A percentile compares a stretch with the other conserved stretches of the same genome.
phyloP scores from a whole-genome alignment of 192 early-diverging fungal species.

The Mortierella hygrophila region DNA sequence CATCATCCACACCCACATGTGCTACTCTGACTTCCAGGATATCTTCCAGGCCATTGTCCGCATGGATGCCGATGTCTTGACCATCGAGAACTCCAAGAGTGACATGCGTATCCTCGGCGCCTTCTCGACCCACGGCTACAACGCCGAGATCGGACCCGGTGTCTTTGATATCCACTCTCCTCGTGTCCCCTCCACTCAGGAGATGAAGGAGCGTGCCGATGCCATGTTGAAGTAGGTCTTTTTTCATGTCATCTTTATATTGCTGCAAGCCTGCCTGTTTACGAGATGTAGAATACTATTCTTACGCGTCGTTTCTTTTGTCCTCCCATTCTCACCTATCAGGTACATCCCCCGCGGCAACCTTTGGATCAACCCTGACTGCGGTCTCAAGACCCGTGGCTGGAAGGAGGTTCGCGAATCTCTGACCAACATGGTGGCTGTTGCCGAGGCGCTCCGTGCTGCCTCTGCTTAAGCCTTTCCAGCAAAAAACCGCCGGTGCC shows the following conservation, averaged over 20 bases:
- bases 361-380: constrained; percentile 98
- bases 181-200: constrained; percentile 89
- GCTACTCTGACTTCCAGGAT: constrained; percentile 99
- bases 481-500: constrained; percentile 37
- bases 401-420: constrained; percentile 96
- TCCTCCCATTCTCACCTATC: neutral
- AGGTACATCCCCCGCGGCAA: constrained; percentile 85
- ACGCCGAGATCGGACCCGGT: constrained; percentile 95
- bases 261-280: neutral
- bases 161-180: constrained; percentile 99
- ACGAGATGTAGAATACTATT: neutral
- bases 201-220: constrained; percentile 88
- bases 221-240: constrained; percentile 73
- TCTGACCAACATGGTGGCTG: constrained; percentile 86
- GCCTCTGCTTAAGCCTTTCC: constrained; percentile 34
- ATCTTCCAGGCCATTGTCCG: constrained; percentile 94
- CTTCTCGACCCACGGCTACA: constrained; percentile 87
- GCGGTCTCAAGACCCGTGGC: constrained; percentile 96
- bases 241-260: neutral
- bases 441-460: constrained; percentile 76
- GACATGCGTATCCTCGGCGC: constrained; percentile 94
- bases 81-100: constrained; percentile 98
- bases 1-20: constrained; percentile 99
- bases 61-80: constrained; percentile 97
- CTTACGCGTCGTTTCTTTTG: neutral